A percentile compares a stretch with the other conserved stretches of the same genome.
Conservation (phyloP, 1,284 basidiomycete species). For the Puccinia triticina region DNA sequence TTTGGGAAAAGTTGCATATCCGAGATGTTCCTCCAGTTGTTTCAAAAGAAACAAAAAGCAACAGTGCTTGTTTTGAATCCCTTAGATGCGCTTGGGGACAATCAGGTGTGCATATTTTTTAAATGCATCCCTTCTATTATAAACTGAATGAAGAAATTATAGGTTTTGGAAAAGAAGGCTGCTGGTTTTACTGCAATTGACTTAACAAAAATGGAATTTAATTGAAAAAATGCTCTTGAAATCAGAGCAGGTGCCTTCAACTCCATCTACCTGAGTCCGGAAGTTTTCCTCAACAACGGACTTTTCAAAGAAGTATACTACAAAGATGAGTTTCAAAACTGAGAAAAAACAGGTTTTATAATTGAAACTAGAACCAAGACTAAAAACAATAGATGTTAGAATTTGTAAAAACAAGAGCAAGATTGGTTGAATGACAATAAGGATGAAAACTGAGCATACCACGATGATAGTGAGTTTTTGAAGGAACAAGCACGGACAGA, state of each 20-base stretch:
- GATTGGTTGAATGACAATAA: no score
- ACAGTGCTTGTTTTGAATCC: slow-evolving; percentile 16
- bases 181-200: slow-evolving; percentile 3
- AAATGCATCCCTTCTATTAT: no score
- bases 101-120: slow-evolving; percentile 4
- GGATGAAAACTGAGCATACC: no score
- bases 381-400: no score
- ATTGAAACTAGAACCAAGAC: no score
- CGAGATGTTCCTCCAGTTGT: slow-evolving; percentile 5
- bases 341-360: no score
- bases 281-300: no score
- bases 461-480: no score
- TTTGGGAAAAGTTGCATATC: slow-evolving; percentile 1
- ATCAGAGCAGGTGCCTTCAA: background rate
- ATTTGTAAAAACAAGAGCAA: no score
- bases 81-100: slow-evolving; percentile 20
- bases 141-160: background rate
- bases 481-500: no score
- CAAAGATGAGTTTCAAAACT: background rate
- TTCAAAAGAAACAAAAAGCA: background rate
- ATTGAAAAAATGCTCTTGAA: background rate
- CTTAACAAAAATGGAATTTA: slow-evolving; percentile 3
- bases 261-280: background rate
- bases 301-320: background rate
- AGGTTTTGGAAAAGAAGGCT: background rate